Base-by-base conservation (phyloP, 2,329 filamentous ascomycete genomes). In the Clarireedia paspali region DNA sequence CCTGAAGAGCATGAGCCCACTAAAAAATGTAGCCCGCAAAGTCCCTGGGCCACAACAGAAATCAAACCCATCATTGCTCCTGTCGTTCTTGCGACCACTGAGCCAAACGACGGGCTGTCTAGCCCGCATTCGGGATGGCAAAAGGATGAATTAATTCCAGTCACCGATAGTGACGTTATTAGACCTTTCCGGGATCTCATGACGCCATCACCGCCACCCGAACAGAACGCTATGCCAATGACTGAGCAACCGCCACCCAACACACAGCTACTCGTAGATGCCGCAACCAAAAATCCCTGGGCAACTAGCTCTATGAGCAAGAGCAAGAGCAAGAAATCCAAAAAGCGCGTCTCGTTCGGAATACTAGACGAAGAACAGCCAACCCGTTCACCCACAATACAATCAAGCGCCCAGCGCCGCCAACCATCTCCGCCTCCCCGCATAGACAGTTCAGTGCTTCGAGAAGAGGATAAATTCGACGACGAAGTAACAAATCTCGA, bases 271-370 rank as follows among this genome's bases (percentile, higher is more conserved):
- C 60, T 66, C 14, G 42, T 62, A 14, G 60, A 64, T 34, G 63
- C 59, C 23, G 57, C 63, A 9, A 59, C 55, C 5, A 58, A 50
- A 4, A 69, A 69, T 58, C 66, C 67, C 4, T 69, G 67, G 67
- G 53, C 50, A 26, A 61, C 53, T 20, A 59, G 34, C 9, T 47
- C 51, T 3, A 46, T 7, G 4, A 20, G 3, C 6, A 63, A 60
- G 20, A 20, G 3, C 6, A 63, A 60, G 20, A 61, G 53, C 2
- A 48, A 7, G 20, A 64, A 58, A 47, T 40, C 51, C 14, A 60
- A 58, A 15, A 68, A 68, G 57, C 53, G 62, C 10, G 67, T 69
- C 5, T 69, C 65, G 15, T 69, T 69, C 55, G 60, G 59, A n/a
- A 20, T 56, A 24, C 45, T 57, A 17, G 59, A n/a, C 42, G 53